Percentiles rank a stretch among this genome's conserved stretches.
Conservation (phyloP, 768 basidiomycete genomes). For the Agaricus blazei region DNA sequence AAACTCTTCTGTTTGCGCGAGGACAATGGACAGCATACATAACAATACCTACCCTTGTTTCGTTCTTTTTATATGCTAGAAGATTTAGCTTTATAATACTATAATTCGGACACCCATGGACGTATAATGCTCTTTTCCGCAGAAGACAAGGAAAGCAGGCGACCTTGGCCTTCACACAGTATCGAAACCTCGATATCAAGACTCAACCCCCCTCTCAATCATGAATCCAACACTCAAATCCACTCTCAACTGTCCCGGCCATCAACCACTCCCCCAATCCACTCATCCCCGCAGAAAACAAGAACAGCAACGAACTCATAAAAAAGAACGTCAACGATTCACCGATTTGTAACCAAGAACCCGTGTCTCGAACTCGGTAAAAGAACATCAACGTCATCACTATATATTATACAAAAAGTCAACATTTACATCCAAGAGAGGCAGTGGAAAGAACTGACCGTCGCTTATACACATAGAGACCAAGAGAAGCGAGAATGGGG, state of each 20-base stretch:
- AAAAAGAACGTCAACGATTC: slow-evolving; percentile 87
- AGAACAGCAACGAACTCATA: slow-evolving; percentile 71
- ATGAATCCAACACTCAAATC: neutral
- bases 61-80: no score
- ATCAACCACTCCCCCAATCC: slow-evolving; percentile 69
- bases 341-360: slow-evolving; percentile 88
- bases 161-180: no score
- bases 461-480: slow-evolving; percentile 73
- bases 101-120: no score
- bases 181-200: no score
- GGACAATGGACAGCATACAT: no score
- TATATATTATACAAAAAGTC: slow-evolving; percentile 17
- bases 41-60: no score
- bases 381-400: slow-evolving; percentile 85
- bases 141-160: no score
- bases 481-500: slow-evolving; percentile 77
- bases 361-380: slow-evolving; percentile 76
- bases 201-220: no score
- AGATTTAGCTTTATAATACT: no score
- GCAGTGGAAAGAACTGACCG: slow-evolving; percentile 29
- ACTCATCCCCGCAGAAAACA: slow-evolving; percentile 78
- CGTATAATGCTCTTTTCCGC: no score
- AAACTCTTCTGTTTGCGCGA: slow-evolving; percentile 10
- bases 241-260: slow-evolving; percentile 15
- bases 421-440: neutral